Evolutionary conservation across 192 early-diverging fungal species (phyloP), one percentile per base, ranked within the genome.

Genomic region (Cladochytrium replicatum): DNA sequence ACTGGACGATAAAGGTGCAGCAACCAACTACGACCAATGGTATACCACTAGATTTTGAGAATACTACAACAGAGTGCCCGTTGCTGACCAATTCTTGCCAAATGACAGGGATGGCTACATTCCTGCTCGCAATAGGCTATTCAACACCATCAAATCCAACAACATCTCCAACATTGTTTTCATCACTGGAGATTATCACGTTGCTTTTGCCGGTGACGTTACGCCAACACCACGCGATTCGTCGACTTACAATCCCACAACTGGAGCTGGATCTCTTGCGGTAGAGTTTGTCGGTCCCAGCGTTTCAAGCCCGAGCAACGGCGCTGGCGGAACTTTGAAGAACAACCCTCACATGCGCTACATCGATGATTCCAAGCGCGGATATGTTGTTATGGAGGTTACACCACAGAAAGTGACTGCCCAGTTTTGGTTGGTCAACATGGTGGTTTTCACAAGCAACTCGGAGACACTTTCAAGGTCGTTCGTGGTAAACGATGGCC

Each of bases 101-200:
- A n/a, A n/a, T n/a, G 34, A 42, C 21, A 63, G 66, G 66, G 66
- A 65, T 39, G 62, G 51, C 29, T 69, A 65, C 57, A 61, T 63
- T 6, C 52, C 51, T 1, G 32, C 22, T 29, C 54, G 67, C 8
- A 32, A 50, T 21, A 34, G 62, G 15, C 27, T 69, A 22, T 21
- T 69, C 38, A 44, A 52, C 29, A 24, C 43, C 24, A 32, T 65
- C 19, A 39, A 34, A 3, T 39, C 38, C 13, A 46, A 57, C 23
- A 27, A 24, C 2, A 65, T 69, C 38, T 19, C 48, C 0, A 54
- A 69, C 42, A 55, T 51, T 23, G 62, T 69, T 7, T 38, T 69
- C 11, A 17, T 68, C 21, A 68, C 66, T 21, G 66, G 66, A 23
- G 66, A 68, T 45, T 57, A 46, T 22, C 66, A 68, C 49, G 43